A percentile compares a stretch with the other conserved stretches of the same genome.
Evolutionary conservation across 345 rosid genomes (phyloP).

Genomic region (Excoecaria agallocha): DNA sequence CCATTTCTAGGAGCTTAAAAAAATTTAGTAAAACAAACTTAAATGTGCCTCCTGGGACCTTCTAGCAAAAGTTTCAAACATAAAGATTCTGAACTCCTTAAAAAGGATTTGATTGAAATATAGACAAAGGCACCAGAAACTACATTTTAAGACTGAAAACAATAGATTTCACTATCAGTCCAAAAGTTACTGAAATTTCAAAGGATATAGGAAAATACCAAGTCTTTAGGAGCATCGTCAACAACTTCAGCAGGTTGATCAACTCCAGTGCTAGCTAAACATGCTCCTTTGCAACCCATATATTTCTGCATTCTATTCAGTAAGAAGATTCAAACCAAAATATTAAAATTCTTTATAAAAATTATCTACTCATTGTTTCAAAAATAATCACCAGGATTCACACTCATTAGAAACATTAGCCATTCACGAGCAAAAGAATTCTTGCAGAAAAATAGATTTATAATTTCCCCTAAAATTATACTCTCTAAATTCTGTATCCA

Average conservation of each 20-base stretch:
- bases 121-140: neutral
- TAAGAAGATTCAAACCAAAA: conserved; percentile 12
- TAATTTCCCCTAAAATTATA: neutral
- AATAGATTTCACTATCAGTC: neutral
- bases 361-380: neutral
- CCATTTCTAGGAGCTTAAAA: neutral
- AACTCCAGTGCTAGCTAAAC: conserved; percentile 72
- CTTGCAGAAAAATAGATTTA: neutral
- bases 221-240: conserved; percentile 77
- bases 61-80: neutral
- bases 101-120: neutral
- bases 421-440: neutral
- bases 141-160: neutral
- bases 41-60: neutral
- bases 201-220: conserved; percentile 46
- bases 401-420: neutral
- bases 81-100: neutral
- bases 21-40: neutral
- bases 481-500: neutral
- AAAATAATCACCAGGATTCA: neutral
- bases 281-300: conserved; percentile 83
- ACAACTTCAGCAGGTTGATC: conserved; percentile 97
- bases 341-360: neutral
- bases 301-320: conserved; percentile 65
- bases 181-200: neutral